Conservation (phyloP, 1,284 basidiomycete genomes). For the Melampsora larici-populina region DNA sequence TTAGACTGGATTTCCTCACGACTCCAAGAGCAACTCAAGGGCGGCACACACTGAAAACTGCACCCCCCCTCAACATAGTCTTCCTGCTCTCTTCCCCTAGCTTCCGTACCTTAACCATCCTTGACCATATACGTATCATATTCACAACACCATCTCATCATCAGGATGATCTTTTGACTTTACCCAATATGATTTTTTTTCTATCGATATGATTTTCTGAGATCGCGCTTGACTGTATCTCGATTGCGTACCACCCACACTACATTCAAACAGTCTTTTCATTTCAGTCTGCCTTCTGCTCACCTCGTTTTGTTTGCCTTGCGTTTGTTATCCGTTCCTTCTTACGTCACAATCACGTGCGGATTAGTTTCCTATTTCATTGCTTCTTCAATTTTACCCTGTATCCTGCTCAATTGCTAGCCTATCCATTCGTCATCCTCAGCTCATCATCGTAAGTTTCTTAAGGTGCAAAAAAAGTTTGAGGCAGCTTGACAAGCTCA, state of each 20-base stretch:
- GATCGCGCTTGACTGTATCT: slow-evolving; percentile 11
- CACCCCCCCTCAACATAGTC: no score
- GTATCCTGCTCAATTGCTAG: background rate
- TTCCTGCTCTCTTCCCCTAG: background rate
- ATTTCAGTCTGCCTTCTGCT: background rate
- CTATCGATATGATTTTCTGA: background rate
- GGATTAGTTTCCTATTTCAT: background rate
- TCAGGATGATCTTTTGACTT: background rate
- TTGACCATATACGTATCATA: background rate
- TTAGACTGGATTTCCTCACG: no score
- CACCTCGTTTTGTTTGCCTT: background rate
- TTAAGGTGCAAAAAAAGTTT: background rate
- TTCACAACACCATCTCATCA: background rate
- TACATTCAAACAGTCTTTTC: slow-evolving; percentile 1
- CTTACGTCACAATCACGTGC: background rate
- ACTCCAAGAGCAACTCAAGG: no score
- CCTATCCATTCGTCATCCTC: background rate
- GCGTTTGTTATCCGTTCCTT: background rate
- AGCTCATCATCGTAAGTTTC: background rate
- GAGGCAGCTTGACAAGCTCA: no score
- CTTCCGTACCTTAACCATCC: slow-evolving; percentile 2
- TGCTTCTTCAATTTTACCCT: background rate
- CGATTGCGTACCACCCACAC: background rate
- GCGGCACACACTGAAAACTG: no score
- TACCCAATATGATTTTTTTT: background rate